Percentiles rank a stretch among this genome's conserved stretches.
phyloP scores from a whole-genome alignment of 768 basidiomycete species.

The Rhodotorula graminis region DNA sequence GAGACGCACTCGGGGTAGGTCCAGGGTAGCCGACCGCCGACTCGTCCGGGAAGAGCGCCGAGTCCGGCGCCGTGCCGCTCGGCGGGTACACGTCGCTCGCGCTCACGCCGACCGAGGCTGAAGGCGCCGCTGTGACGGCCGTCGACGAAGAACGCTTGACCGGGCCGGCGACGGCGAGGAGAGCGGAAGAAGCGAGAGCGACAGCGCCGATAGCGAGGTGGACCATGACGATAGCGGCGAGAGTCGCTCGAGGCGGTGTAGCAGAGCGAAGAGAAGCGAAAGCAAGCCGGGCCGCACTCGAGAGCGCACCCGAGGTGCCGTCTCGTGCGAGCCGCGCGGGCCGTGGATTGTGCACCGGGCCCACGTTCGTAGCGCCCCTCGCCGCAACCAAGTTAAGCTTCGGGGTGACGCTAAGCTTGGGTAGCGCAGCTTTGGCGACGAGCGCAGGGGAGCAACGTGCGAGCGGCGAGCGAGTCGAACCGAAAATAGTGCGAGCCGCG shows the following conservation, averaged over 20 bases:
- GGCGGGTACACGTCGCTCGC: constrained; percentile 17
- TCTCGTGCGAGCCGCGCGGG: too few relatives aligned
- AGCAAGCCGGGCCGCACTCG: neutral
- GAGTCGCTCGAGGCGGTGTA: neutral
- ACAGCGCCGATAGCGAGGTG: neutral
- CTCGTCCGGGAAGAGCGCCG: constrained; percentile 43
- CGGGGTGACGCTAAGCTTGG: too few relatives aligned
- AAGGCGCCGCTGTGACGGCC: constrained; percentile 5
- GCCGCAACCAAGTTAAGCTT: too few relatives aligned
- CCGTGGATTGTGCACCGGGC: too few relatives aligned
- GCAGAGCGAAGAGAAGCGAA: neutral
- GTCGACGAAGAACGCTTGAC: constrained; percentile 1
- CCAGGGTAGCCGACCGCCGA: constrained; percentile 31
- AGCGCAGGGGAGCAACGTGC: too few relatives aligned
- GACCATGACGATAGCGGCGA: neutral
- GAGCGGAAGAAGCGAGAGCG: constrained; percentile 2
- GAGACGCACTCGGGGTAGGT: constrained; percentile 17
- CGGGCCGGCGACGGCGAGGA: constrained; percentile 3
- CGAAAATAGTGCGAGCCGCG: too few relatives aligned
- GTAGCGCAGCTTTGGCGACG: too few relatives aligned
- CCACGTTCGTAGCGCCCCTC: too few relatives aligned
- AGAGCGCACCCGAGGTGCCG: too few relatives aligned
- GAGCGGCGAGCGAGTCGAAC: too few relatives aligned
- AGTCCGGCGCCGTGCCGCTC: constrained; percentile 17
- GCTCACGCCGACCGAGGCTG: neutral